phyloP scores from a whole-genome alignment of 2,329 filamentous ascomycete genomes.

The Penicillium sp. region DNA sequence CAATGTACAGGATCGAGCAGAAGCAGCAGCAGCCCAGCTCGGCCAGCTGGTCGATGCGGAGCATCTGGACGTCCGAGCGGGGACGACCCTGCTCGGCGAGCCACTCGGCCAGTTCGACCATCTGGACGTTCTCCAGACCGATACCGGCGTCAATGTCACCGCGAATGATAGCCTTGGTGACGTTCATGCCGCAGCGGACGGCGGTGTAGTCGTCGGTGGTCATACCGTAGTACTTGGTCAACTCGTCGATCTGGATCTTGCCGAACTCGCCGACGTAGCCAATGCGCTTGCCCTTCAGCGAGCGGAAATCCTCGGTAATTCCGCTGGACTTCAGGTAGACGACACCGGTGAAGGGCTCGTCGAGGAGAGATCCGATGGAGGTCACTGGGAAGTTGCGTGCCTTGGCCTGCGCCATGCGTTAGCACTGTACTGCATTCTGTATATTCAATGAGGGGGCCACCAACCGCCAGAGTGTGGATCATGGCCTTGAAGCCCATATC shows the following conservation, averaged over 20 bases:
- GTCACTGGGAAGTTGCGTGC: slow-evolving; percentile 73
- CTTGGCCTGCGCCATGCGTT: slow-evolving; percentile 61
- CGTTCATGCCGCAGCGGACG: slow-evolving; percentile 80
- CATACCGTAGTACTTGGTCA: slow-evolving; percentile 79
- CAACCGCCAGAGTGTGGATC: slow-evolving; percentile 77
- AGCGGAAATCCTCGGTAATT: slow-evolving; percentile 75
- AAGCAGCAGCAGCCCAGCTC: slow-evolving; percentile 84
- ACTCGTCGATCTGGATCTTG: slow-evolving; percentile 82
- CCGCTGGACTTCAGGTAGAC: slow-evolving; percentile 76
- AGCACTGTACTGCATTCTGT: background rate
- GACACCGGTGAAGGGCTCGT: slow-evolving; percentile 79
- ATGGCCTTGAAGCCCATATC: slow-evolving; percentile 83
- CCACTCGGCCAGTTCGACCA: slow-evolving; percentile 82
- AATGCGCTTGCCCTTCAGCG: slow-evolving; percentile 75
- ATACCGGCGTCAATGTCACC: slow-evolving; percentile 76
- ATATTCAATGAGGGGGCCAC: slow-evolving; percentile 20
- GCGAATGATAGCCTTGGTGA: slow-evolving; percentile 74
- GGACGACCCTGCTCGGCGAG: slow-evolving; percentile 66
- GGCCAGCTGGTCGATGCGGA: slow-evolving; percentile 78
- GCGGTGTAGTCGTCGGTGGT: slow-evolving; percentile 73
- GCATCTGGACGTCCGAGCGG: slow-evolving; percentile 74
- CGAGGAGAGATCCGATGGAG: slow-evolving; percentile 74
- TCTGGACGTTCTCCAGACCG: slow-evolving; percentile 80
- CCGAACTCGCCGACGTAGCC: slow-evolving; percentile 82
- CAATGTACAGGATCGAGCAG: slow-evolving; percentile 80